Conservation (phyloP, 2,329 filamentous ascomycete genomes). For the Colletotrichum chrysophilum region DNA sequence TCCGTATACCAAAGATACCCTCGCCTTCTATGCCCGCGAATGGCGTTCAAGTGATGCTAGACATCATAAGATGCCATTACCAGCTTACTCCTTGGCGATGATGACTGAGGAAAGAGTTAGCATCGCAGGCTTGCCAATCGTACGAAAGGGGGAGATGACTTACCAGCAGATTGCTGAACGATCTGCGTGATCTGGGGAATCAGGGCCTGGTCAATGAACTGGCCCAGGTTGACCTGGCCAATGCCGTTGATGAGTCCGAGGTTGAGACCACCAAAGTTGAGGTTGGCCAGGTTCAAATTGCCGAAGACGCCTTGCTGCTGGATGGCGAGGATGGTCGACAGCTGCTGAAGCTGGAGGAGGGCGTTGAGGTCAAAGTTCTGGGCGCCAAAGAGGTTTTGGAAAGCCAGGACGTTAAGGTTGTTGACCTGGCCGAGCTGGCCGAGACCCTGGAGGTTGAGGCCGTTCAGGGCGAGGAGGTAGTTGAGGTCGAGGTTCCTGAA, state of each 20-base stretch:
- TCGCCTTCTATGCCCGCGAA: not conserved
- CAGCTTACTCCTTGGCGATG: not conserved
- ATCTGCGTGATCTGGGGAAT: slow-evolving; percentile 32
- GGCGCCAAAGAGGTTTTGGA: slow-evolving; percentile 46
- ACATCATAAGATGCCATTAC: not conserved
- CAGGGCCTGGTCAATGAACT: slow-evolving; percentile 32
- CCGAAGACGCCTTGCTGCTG: slow-evolving; percentile 35
- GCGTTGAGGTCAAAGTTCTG: slow-evolving; percentile 45
- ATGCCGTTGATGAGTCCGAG: slow-evolving; percentile 33
- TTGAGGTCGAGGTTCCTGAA: slow-evolving; percentile 46
- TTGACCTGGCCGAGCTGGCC: slow-evolving; percentile 35
- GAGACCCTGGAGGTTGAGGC: slow-evolving; percentile 48
- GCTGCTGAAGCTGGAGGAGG: slow-evolving; percentile 45
- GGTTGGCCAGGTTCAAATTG: slow-evolving; percentile 29
- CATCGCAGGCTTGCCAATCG: too few species aligned
- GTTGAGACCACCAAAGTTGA: slow-evolving; percentile 31
- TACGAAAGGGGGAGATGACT: not conserved
- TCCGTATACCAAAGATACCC: not conserved
- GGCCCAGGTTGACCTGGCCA: slow-evolving; percentile 29
- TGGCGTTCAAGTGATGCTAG: not conserved
- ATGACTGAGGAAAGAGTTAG: not conserved
- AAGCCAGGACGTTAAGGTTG: slow-evolving; percentile 45
- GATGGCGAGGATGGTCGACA: slow-evolving; percentile 42
- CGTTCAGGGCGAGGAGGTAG: slow-evolving; percentile 53
- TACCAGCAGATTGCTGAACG: slow-evolving; percentile 24